Evolutionary conservation across 371 early-diverging fungal genomes (phyloP), one percentile per base, ranked within the genome.

Genomic region (Entomophthora muscae): DNA sequence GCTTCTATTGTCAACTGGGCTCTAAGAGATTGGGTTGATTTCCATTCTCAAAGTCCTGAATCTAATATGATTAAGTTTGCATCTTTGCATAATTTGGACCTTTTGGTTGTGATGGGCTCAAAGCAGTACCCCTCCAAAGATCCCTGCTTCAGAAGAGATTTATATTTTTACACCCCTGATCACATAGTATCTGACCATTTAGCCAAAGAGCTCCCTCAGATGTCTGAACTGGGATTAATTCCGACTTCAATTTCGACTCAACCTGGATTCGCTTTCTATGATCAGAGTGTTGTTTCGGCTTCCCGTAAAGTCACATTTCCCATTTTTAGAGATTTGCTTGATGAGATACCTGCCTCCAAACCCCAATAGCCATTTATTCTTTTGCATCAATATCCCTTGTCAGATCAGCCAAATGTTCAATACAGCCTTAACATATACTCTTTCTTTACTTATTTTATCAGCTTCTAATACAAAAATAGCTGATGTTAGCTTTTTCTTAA

Each of bases 91-190:
- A 5, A 17, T 17, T 17, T 42, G 10, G 42, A 42, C 42, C 42
- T 42, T 5, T 17, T 42, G 10, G 42, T 42, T 17, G 42, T 42
- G 5, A 42, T 42, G 42, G 42, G 42, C 10, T 42, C 42, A 5
- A 42, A 42, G 42, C 42, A 42, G 42, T 10, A 42, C 42, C 42
- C 42, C 42, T 10, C 42, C 42, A 17, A 57, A 67, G 67, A 67
- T 64, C 57, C 64, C n/a, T n/a, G n/a, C n/a, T 42, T 42, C 42
- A 10, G 10, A 5, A 42, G 42, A 42, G 42, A 42, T 17, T 17
- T 42, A 42, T 42, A 42, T 42, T 42, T 42, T 17, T 42, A 42
- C 42, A 42, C 42, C 10, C 17, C 42, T 5, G 42, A 42, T 42
- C 42, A 10, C 10, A 17, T 17, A 5, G 42, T 42, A 5, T 42